Evolutionary conservation across 352 stramenopile genomes (phyloP).

Genomic region (Plasmopara muralis): DNA sequence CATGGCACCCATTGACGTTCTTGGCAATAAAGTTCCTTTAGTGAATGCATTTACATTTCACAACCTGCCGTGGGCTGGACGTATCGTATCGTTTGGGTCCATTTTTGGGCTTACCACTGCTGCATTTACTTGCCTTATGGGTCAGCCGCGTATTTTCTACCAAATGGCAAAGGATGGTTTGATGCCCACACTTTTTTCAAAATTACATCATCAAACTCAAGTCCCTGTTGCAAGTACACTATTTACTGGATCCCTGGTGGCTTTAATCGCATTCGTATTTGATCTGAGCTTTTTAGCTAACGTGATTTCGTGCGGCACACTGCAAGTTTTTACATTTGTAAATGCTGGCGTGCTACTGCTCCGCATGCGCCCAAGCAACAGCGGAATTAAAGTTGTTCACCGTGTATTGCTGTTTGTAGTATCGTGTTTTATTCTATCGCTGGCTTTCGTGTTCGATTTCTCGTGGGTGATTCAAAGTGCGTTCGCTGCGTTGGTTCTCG

Average conservation of each 20-base stretch:
- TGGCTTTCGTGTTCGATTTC: constrained; percentile 62
- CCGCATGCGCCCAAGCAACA: constrained; percentile 48
- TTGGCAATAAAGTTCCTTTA: constrained; percentile 71
- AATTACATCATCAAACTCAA: constrained; percentile 51
- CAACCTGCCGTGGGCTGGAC: constrained; percentile 56
- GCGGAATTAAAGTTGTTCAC: constrained; percentile 31
- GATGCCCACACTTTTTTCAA: constrained; percentile 55
- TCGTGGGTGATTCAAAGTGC: constrained; percentile 40
- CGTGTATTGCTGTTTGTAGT: constrained; percentile 58
- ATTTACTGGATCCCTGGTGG: constrained; percentile 79
- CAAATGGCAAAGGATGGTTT: constrained; percentile 86
- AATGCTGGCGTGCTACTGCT: constrained; percentile 87
- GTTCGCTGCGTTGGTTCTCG: constrained; percentile 28
- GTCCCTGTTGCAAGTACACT: constrained; percentile 81
- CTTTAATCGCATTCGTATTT: constrained; percentile 80
- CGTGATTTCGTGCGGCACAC: constrained; percentile 87
- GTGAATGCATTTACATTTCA: constrained; percentile 82
- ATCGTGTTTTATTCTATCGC: constrained; percentile 49
- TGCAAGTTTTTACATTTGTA: constrained; percentile 92
- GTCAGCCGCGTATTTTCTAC: constrained; percentile 90
- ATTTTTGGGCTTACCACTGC: constrained; percentile 89
- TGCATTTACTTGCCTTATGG: constrained; percentile 89
- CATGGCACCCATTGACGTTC: constrained; percentile 68
- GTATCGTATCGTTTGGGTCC: constrained; percentile 88
- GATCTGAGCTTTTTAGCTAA: constrained; percentile 89